Conservation (phyloP, 2,329 filamentous ascomycete genomes). For the Neopestalotiopsis sp. region DNA sequence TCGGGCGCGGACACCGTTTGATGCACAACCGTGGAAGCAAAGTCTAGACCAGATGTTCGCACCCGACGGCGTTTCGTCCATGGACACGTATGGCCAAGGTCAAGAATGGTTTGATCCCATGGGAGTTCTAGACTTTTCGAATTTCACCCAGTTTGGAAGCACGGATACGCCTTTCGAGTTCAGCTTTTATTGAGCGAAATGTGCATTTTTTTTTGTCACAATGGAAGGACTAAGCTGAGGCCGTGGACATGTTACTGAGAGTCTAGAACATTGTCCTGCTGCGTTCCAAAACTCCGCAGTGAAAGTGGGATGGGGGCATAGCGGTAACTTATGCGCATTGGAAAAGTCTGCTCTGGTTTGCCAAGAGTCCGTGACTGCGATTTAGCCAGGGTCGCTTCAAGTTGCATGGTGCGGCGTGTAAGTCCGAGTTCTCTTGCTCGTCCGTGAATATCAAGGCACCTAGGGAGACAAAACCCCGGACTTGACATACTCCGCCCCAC, state of each 20-base stretch:
- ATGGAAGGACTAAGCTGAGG: no score
- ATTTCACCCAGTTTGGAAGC: constrained; percentile 24
- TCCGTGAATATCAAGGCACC: background rate
- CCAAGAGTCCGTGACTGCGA: background rate
- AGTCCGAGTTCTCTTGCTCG: background rate
- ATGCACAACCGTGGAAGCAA: background rate
- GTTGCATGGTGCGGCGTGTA: background rate
- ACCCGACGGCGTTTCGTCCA: background rate
- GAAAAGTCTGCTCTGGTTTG: background rate
- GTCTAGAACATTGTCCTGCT: no score
- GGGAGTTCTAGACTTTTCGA: constrained; percentile 24
- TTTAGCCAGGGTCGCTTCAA: background rate
- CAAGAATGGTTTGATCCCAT: constrained; percentile 25
- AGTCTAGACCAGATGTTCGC: background rate
- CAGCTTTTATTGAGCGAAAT: constrained; percentile 7
- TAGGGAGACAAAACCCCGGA: background rate
- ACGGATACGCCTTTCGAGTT: constrained; percentile 22
- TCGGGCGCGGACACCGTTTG: background rate
- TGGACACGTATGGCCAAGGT: constrained; percentile 14
- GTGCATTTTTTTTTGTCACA: background rate
- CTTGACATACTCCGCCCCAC: background rate
- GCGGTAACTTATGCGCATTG: background rate
- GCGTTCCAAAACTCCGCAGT: no score
- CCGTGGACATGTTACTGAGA: no score
- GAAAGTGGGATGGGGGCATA: no score